phyloP scores from a whole-genome alignment of 768 basidiomycete genomes.

The Russula abietina region DNA sequence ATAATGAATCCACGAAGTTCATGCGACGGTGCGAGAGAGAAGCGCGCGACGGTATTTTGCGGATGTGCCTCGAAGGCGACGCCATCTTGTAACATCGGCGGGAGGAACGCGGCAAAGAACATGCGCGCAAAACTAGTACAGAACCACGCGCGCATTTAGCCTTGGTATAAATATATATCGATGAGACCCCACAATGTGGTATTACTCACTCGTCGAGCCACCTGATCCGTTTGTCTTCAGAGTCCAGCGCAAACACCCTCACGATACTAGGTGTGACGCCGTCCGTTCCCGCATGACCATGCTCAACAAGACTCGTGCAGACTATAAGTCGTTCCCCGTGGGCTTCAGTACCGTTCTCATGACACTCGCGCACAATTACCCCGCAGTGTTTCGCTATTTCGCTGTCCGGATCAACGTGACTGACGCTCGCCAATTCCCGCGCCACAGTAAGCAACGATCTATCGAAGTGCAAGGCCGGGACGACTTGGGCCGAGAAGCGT shows the following conservation, averaged over 20 bases:
- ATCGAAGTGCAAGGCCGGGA: slow-evolving; percentile 45
- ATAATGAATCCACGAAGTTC: slow-evolving; percentile 50
- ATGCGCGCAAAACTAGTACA: slow-evolving; percentile 40
- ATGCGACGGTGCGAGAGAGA: slow-evolving; percentile 40
- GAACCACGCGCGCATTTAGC: slow-evolving; percentile 4
- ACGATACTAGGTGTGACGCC: slow-evolving; percentile 44
- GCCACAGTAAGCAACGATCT: slow-evolving; percentile 47
- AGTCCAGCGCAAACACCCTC: slow-evolving; percentile 46
- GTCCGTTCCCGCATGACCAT: slow-evolving; percentile 43
- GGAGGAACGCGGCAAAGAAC: slow-evolving; percentile 51
- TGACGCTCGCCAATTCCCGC: slow-evolving; percentile 49
- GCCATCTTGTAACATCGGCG: slow-evolving; percentile 47
- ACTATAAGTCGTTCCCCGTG: slow-evolving; percentile 48
- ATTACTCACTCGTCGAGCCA: slow-evolving; percentile 46
- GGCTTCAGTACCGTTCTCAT: slow-evolving; percentile 36
- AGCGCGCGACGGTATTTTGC: slow-evolving; percentile 54
- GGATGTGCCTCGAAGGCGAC: slow-evolving; percentile 57
- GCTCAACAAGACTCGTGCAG: slow-evolving; percentile 52
- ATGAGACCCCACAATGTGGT: background rate
- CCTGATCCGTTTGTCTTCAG: slow-evolving; percentile 41
- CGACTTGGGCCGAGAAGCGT: slow-evolving; percentile 47
- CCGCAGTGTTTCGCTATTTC: slow-evolving; percentile 52
- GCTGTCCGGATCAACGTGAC: slow-evolving; percentile 42
- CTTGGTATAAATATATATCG: background rate
- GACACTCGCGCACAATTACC: slow-evolving; percentile 47